Base-by-base conservation (phyloP, 192 early-diverging fungal genomes). In the Umbelopsis sp. region DNA sequence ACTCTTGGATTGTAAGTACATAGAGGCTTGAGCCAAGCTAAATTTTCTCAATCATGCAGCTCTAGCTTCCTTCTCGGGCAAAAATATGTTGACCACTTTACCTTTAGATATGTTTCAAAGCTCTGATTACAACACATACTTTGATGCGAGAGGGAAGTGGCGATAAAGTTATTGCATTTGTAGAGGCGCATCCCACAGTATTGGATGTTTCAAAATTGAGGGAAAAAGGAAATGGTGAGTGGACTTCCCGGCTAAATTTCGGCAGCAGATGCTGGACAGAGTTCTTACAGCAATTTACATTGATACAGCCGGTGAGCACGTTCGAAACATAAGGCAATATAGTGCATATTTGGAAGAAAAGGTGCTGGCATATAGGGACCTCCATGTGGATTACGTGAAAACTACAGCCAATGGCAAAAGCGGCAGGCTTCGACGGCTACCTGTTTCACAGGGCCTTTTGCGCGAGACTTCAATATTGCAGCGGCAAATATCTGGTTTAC, bases 341-440 rank as follows among this genome's bases (percentile, higher is more conserved):
- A 77, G 90, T 16, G 68, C 73, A 13, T 94, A 94, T 51, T 78
- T 94, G 21, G 83, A 89, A 66, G 91, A 90, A 74, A 94, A 88
- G 69, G 82, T 90, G 23, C 74, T 75, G 27, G 81, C 78, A 25
- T 94, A 85, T 74, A 76, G 84, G 16, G 84, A 91, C 46, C 58
- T 91, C 20, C 83, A 91, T 64, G 52, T 74, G 15, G 91, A 94
- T 80, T 90, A 86, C 65, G 83, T 93, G 22, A 69, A 83, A 72
- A 71, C 67, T 50, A 70, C 67, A 49, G 64, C 67, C 10, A 73
- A 78, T 27, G 72, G 79, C 22, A 83, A 84, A 64, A 75, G 78
- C 45, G 87, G 88, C 10, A 79, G 81, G 41, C 76, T 93, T 46
- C 75, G 88, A 22, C 80, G 80, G 5, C 72, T 90, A 48, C 61